Conservation (phyloP, 768 basidiomycete genomes). For the Rhizopogon vinicolor region DNA sequence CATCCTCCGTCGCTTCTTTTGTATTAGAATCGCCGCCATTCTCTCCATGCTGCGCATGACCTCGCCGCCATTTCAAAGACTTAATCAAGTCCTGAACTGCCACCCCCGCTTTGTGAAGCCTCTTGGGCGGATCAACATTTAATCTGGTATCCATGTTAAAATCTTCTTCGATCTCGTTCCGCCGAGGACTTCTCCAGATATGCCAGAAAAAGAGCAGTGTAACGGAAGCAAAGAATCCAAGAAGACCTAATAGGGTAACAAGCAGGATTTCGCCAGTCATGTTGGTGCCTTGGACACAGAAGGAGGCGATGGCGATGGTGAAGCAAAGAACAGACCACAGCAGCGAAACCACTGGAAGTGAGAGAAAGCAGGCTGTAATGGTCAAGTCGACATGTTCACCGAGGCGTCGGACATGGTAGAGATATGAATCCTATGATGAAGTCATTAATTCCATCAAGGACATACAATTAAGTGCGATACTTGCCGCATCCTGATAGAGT, state of each 20-base stretch:
- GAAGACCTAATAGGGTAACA: constrained; percentile 7
- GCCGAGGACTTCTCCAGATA: constrained; percentile 12
- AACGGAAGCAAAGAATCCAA: constrained; percentile 5
- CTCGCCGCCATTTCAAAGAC: background rate
- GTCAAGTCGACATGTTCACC: constrained; percentile 13
- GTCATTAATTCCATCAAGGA: background rate
- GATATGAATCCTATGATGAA: constrained; percentile 10
- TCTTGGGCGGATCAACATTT: background rate
- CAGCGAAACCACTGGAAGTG: constrained; percentile 18
- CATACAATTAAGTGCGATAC: background rate
- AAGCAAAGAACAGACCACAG: constrained; percentile 21
- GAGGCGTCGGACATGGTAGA: constrained; percentile 6
- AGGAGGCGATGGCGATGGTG: constrained; percentile 14
- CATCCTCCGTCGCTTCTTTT: background rate
- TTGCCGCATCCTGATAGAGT: constrained; percentile 13
- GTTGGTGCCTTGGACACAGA: constrained; percentile 11
- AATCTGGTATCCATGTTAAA: background rate
- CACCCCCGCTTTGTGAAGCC: too few species aligned
- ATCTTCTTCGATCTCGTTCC: constrained; percentile 3
- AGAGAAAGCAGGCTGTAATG: constrained; percentile 17
- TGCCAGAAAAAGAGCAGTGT: constrained; percentile 21
- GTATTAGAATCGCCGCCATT: background rate
- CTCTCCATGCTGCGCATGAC: background rate
- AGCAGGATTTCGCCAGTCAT: constrained; percentile 8
- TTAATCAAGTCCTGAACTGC: background rate